Conservation (phyloP, 2,329 filamentous ascomycete genomes). For the Talaromyces islandicus region DNA sequence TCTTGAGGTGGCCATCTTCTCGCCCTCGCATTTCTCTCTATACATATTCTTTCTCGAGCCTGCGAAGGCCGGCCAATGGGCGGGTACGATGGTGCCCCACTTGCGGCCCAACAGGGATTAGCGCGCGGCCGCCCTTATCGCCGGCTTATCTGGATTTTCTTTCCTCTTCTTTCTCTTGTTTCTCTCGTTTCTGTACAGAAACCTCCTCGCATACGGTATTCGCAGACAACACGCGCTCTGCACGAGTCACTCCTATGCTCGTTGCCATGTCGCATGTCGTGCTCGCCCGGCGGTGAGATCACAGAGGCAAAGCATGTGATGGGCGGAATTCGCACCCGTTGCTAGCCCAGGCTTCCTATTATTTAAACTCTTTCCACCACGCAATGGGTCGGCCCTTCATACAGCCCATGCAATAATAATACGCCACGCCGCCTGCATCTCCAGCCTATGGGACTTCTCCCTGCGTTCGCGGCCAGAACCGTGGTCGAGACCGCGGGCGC, state of each 20-base stretch:
- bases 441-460: background rate
- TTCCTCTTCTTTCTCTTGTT: background rate
- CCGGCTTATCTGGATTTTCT: background rate
- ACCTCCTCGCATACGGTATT: background rate
- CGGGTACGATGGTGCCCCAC: background rate
- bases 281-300: background rate
- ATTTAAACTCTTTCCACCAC: background rate
- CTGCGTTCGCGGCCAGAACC: background rate
- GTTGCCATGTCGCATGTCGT: background rate
- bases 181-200: background rate
- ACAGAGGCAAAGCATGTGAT: background rate
- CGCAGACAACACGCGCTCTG: too few species aligned
- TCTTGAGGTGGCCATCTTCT: too few species aligned
- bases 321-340: background rate
- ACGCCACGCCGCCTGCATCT: background rate
- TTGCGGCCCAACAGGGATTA: background rate
- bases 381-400: background rate
- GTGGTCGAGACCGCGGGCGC: background rate
- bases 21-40: too few species aligned
- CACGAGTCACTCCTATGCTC: background rate
- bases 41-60: background rate
- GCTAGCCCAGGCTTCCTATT: background rate
- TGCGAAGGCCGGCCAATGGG: background rate
- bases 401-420: background rate
- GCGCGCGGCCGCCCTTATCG: background rate